phyloP scores from a whole-genome alignment of 1,284 basidiomycete genomes.

The Farysia itapuensis region DNA sequence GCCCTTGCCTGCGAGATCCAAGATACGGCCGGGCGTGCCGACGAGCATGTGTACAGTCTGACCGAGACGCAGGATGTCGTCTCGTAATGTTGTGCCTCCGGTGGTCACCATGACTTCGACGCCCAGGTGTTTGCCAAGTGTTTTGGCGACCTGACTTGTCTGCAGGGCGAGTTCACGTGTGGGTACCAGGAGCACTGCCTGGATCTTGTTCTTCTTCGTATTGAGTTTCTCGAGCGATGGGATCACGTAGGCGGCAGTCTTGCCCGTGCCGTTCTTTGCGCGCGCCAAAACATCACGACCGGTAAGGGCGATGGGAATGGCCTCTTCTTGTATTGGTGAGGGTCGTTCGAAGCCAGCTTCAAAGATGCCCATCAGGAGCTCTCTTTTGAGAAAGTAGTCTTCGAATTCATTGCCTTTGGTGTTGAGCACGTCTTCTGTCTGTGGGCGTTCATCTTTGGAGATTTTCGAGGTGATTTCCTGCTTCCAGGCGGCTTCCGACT shows the following conservation, averaged over 20 bases:
- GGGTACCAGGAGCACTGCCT: slow-evolving; percentile 63
- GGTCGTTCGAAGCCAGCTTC: slow-evolving; percentile 77
- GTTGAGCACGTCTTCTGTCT: slow-evolving; percentile 58
- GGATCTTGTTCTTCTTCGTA: slow-evolving; percentile 81
- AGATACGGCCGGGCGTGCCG: slow-evolving; percentile 92
- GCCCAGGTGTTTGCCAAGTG: slow-evolving; percentile 90
- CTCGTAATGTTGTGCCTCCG: slow-evolving; percentile 94
- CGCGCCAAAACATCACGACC: slow-evolving; percentile 73
- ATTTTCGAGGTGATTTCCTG: slow-evolving; percentile 37
- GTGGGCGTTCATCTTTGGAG: slow-evolving; percentile 54
- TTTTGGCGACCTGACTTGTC: slow-evolving; percentile 97
- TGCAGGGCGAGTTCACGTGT: slow-evolving; percentile 63
- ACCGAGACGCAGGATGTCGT: slow-evolving; percentile 84
- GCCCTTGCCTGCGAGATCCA: slow-evolving; percentile 89
- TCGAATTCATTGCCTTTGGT: slow-evolving; percentile 60
- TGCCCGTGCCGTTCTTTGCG: slow-evolving; percentile 65
- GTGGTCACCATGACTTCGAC: slow-evolving; percentile 99
- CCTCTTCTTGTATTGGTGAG: slow-evolving; percentile 96
- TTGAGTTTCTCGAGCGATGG: slow-evolving; percentile 93
- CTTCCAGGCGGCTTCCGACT: slow-evolving; percentile 46
- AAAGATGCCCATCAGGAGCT: slow-evolving; percentile 60
- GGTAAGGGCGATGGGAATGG: slow-evolving; percentile 66
- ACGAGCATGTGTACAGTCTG: slow-evolving; percentile 94
- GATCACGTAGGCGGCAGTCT: slow-evolving; percentile 98
- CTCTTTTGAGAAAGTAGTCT: slow-evolving; percentile 59